Conservation (phyloP, 139 green algal genomes). For the Pleodorina starrii region DNA sequence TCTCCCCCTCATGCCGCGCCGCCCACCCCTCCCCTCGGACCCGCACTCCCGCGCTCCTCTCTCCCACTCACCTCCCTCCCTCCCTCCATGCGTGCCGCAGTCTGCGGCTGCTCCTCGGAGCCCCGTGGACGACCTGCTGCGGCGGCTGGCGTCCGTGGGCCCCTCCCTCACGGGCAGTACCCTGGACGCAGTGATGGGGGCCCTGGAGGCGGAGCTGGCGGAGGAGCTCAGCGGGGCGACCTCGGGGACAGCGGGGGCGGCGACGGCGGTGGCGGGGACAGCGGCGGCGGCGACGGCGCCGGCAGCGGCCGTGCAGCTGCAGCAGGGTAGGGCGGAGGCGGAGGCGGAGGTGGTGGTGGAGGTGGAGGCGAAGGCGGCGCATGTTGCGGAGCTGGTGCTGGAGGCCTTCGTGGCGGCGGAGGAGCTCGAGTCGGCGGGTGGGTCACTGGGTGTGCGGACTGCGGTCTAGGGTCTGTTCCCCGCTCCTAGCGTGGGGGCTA, state of each 20-base stretch:
- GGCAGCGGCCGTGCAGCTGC: not conserved
- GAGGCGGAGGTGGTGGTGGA: constrained; percentile 8
- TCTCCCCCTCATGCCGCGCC: too few species aligned
- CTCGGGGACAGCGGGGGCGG: too few species aligned
- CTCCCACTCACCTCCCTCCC: too few species aligned
- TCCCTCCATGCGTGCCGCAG: too few species aligned
- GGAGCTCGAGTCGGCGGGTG: constrained; percentile 5
- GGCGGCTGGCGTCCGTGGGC: not conserved
- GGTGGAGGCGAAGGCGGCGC: not conserved
- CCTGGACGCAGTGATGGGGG: not conserved
- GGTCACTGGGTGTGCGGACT: too few species aligned
- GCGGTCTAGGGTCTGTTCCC: too few species aligned
- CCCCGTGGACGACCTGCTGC: not conserved
- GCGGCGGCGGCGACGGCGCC: too few species aligned
- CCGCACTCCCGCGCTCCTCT: too few species aligned
- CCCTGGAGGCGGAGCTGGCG: constrained; percentile 9
- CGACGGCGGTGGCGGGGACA: too few species aligned
- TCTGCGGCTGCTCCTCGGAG: too few species aligned
- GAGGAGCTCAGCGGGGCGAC: constrained; percentile 16
- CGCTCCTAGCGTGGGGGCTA: too few species aligned
- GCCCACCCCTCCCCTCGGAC: too few species aligned
- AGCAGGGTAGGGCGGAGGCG: not conserved
- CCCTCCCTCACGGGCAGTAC: not conserved
- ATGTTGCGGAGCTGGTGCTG: constrained; percentile 18
- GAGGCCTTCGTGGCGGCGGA: constrained; percentile 33